Conservation (phyloP, 2,329 filamentous ascomycete species). For the Didymella exigua region DNA sequence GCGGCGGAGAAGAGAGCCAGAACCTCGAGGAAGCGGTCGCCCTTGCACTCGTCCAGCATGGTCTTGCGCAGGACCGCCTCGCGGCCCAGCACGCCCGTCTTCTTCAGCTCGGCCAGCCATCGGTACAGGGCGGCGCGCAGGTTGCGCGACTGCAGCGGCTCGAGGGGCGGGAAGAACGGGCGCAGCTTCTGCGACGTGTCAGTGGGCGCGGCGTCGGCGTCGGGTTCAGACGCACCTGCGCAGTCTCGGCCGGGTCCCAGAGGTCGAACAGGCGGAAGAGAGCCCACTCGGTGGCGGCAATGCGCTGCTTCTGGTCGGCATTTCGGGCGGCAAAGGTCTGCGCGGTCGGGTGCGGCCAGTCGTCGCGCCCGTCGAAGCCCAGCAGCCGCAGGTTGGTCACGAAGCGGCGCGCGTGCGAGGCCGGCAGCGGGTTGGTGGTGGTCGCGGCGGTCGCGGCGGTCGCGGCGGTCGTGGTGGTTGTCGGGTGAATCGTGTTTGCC, state of each 20-base stretch:
- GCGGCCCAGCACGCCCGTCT: slow-evolving; percentile 78
- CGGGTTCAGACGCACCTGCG: too few species aligned
- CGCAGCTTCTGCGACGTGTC: slow-evolving; percentile 79
- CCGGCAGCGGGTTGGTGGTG: slow-evolving; percentile 27
- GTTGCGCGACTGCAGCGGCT: slow-evolving; percentile 89
- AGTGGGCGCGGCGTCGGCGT: too few species aligned
- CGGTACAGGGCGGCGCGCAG: slow-evolving; percentile 83
- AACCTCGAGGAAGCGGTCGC: slow-evolving; percentile 86
- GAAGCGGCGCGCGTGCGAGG: slow-evolving; percentile 61
- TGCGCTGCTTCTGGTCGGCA: slow-evolving; percentile 80
- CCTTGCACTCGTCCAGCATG: slow-evolving; percentile 95
- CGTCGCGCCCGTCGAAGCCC: slow-evolving; percentile 73
- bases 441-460: slow-evolving; percentile 15
- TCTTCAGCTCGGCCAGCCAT: slow-evolving; percentile 83
- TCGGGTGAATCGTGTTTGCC: neutral
- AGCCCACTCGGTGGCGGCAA: slow-evolving; percentile 85
- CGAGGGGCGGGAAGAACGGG: slow-evolving; percentile 87
- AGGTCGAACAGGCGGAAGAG: slow-evolving; percentile 85
- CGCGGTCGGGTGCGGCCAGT: slow-evolving; percentile 79
- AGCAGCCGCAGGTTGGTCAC: slow-evolving; percentile 83
- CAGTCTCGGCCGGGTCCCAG: slow-evolving; percentile 80
- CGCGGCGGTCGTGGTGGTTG: slow-evolving; percentile 39
- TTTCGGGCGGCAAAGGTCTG: slow-evolving; percentile 73
- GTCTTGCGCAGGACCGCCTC: slow-evolving; percentile 86
- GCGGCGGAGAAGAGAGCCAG: slow-evolving; percentile 82